These are phyloP conservation scores for Neonectria hederae DNA, from an alignment of 2,329 filamentous ascomycete species.

Conservation along the genomic window DNA sequence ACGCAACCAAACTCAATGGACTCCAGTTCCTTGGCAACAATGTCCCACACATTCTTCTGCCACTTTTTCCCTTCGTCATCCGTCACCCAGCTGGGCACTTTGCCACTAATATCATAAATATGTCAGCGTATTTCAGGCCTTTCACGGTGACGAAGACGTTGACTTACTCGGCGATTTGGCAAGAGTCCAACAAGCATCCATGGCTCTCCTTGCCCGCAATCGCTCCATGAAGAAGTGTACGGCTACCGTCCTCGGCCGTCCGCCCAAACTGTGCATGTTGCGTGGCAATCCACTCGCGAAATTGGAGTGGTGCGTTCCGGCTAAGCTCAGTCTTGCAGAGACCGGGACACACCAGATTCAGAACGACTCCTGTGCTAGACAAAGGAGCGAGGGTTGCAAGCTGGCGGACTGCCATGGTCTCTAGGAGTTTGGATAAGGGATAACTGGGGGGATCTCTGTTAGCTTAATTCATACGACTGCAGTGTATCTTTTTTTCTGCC, in stretches of 20 bases:
- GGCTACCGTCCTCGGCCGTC: slow-evolving; percentile 42
- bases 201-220: slow-evolving; percentile 41
- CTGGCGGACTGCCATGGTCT: slow-evolving; percentile 39
- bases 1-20: slow-evolving; percentile 42
- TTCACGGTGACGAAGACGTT: not conserved
- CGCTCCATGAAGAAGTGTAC: slow-evolving; percentile 41
- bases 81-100: slow-evolving; percentile 38
- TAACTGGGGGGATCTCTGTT: slow-evolving; percentile 27
- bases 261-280: slow-evolving; percentile 22
- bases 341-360: slow-evolving; percentile 46
- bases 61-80: slow-evolving; percentile 27
- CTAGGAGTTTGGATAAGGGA: slow-evolving; percentile 41
- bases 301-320: slow-evolving; percentile 12
- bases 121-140: not conserved
- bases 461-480: not conserved
- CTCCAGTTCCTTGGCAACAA: slow-evolving; percentile 42
- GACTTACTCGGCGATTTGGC: slow-evolving; percentile 43
- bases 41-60: slow-evolving; percentile 43
- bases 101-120: slow-evolving; percentile 8
- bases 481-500: not conserved
- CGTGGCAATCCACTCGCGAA: slow-evolving; percentile 1
- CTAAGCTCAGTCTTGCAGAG: slow-evolving; percentile 41
- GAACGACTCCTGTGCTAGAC: slow-evolving; percentile 42
- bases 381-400: slow-evolving; percentile 41
- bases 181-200: slow-evolving; percentile 38